Percentiles rank a stretch among this genome's conserved stretches.
These are phyloP conservation scores for Retiboletus flavoniger DNA, from an alignment of 1,284 basidiomycete genomes.

Conservation along the genomic window DNA sequence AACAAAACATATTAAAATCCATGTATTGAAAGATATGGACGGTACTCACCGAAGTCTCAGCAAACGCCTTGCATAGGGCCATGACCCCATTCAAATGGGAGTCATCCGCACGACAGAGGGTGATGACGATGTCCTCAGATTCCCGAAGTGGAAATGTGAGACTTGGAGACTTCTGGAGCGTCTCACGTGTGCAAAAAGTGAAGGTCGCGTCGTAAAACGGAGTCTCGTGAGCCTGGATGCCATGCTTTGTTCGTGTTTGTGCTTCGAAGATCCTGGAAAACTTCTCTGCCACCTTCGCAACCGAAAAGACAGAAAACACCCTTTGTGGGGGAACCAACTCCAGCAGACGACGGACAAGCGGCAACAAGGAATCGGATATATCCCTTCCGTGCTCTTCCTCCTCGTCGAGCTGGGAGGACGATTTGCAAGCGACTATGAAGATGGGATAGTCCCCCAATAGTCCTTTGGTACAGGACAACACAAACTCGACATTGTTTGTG, in stretches of 20 bases:
- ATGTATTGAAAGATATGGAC: background rate
- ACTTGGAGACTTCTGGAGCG: constrained; percentile 35
- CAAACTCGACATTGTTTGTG: constrained; percentile 43
- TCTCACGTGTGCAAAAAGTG: constrained; percentile 49
- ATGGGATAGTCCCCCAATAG: constrained; percentile 56
- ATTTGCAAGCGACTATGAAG: constrained; percentile 51
- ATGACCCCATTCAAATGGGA: constrained; percentile 48
- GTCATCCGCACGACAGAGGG: constrained; percentile 44
- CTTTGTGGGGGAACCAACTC: constrained; percentile 37
- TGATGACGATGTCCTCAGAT: constrained; percentile 28
- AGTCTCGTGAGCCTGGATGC: constrained; percentile 27
- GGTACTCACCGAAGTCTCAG: constrained; percentile 54
- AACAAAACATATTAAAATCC: constrained; percentile 1
- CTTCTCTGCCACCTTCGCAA: constrained; percentile 42
- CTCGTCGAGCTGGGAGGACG: constrained; percentile 30
- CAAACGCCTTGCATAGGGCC: constrained; percentile 54
- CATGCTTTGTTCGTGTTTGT: constrained; percentile 36
- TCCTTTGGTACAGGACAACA: constrained; percentile 57
- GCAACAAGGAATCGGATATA: constrained; percentile 36
- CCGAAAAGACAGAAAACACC: constrained; percentile 70
- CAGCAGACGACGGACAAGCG: constrained; percentile 36
- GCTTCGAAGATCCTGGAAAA: constrained; percentile 52
- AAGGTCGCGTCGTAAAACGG: constrained; percentile 67
- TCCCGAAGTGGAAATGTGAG: constrained; percentile 14
- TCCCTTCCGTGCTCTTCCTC: constrained; percentile 23